phyloP scores from a whole-genome alignment of 2,329 filamentous ascomycete genomes.

The Nemania sp. region DNA sequence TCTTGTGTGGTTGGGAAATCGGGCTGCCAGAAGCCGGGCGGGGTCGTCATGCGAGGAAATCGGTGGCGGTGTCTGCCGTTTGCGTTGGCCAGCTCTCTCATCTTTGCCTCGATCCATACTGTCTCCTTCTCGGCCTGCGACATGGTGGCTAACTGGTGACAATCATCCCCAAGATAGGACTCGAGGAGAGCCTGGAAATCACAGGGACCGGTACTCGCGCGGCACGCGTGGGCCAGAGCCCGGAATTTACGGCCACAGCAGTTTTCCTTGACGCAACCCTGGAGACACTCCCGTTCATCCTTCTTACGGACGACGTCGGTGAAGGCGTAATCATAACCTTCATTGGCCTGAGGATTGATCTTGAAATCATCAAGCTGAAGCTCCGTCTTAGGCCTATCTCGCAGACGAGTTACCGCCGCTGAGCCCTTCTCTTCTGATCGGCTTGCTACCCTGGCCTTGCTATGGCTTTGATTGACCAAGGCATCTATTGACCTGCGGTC shows the following conservation, averaged over 20 bases:
- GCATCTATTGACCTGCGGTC: conserved; percentile 10
- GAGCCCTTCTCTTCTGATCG: conserved; percentile 14
- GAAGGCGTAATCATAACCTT: conserved; percentile 73
- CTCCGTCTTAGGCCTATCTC: conserved; percentile 58
- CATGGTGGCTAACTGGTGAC: conserved; percentile 63
- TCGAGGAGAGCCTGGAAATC: conserved; percentile 51
- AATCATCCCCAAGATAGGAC: conserved; percentile 59
- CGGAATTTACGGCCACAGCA: conserved; percentile 78
- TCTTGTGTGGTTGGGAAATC: conserved; percentile 93
- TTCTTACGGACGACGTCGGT: conserved; percentile 73
- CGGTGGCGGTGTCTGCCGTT: conserved; percentile 77
- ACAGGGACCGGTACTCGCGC: conserved; percentile 39
- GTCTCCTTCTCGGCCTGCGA: conserved; percentile 62
- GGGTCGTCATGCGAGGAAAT: conserved; percentile 70
- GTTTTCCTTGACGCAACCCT: conserved; percentile 72
- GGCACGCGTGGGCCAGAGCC: conserved; percentile 61
- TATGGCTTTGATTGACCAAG: conserved; percentile 16
- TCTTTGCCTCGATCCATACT: conserved; percentile 75
- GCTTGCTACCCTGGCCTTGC: conserved; percentile 25
- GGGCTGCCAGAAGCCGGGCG: conserved; percentile 87
- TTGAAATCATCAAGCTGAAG: conserved; percentile 77
- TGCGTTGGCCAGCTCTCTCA: conserved; percentile 70
- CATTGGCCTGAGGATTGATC: conserved; percentile 73
- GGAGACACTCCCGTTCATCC: conserved; percentile 68
- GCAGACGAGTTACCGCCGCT: conserved; percentile 48